phyloP scores from a whole-genome alignment of 1,284 basidiomycete species.

The Volvariella surrecta region DNA sequence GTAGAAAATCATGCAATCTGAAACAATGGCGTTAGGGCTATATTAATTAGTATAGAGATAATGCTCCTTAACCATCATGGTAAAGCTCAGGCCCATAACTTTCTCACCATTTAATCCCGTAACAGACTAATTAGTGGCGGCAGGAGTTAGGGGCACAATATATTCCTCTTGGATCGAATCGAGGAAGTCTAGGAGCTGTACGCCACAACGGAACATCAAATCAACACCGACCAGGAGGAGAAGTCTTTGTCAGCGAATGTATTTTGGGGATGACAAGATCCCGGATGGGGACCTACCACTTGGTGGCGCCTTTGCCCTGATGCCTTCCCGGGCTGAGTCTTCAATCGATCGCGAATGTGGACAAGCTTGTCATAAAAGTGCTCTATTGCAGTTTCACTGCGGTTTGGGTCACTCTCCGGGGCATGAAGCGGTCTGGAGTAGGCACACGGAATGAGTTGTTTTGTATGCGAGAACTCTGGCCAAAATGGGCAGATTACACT shows the following conservation, averaged over 20 bases:
- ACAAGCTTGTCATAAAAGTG: conserved; percentile 89
- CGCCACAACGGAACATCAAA: conserved; percentile 7
- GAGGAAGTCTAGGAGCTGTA: conserved; percentile 50
- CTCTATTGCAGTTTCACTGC: conserved; percentile 55
- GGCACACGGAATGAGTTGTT: conserved; percentile 1
- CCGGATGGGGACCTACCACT: conserved; percentile 40
- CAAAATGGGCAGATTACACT: conserved; percentile 14
- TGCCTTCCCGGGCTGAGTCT: conserved; percentile 61
- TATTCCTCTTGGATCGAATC: conserved; percentile 40
- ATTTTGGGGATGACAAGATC: not conserved
- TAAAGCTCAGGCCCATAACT: too few relatives aligned
- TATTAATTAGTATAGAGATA: too few relatives aligned
- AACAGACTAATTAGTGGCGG: too few relatives aligned
- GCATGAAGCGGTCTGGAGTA: conserved; percentile 55
- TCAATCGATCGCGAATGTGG: conserved; percentile 66
- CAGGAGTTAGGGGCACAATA: conserved; percentile 4
- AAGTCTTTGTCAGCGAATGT: not conserved
- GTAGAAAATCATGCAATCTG: too few relatives aligned
- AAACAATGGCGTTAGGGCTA: too few relatives aligned
- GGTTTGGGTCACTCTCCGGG: conserved; percentile 38
- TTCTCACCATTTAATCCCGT: too few relatives aligned
- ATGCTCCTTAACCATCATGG: too few relatives aligned
- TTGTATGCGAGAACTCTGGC: not conserved
- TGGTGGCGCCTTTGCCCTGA: conserved; percentile 71
- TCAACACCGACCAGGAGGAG: not conserved